Evolutionary conservation across 805 yeast species (phyloP).

Genomic region (Spathaspora arborariae): DNA sequence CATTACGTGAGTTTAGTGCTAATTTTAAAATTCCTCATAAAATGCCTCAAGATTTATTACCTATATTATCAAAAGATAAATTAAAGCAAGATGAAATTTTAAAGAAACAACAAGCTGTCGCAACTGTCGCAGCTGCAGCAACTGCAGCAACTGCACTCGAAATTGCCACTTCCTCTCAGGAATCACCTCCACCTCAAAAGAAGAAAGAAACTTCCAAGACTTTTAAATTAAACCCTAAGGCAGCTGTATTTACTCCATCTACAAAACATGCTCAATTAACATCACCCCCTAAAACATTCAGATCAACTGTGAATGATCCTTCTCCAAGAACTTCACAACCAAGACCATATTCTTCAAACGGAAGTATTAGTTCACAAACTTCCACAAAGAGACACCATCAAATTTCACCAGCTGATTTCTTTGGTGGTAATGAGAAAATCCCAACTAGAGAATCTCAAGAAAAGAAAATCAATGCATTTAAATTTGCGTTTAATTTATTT

Average conservation of each 20-base stretch:
- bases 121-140: slow-evolving; percentile 9
- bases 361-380: slow-evolving; percentile 11
- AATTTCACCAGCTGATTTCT: slow-evolving; percentile 39
- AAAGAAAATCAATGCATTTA: slow-evolving; percentile 34
- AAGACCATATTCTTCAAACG: slow-evolving; percentile 27
- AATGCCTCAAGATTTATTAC: slow-evolving; percentile 60
- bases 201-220: slow-evolving; percentile 54
- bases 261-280: slow-evolving; percentile 16
- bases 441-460: slow-evolving; percentile 37
- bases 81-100: slow-evolving; percentile 59
- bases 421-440: slow-evolving; percentile 35
- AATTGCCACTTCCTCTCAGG: slow-evolving; percentile 8
- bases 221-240: slow-evolving; percentile 68
- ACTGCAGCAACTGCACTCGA: background rate
- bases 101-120: slow-evolving; percentile 38
- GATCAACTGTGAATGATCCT: slow-evolving; percentile 23
- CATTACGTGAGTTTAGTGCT: slow-evolving; percentile 74
- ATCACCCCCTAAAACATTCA: slow-evolving; percentile 24
- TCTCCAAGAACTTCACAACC: slow-evolving; percentile 32
- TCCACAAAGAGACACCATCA: slow-evolving; percentile 31
- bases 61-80: slow-evolving; percentile 66
- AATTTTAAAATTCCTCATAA: slow-evolving; percentile 69
- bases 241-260: slow-evolving; percentile 60
- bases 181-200: slow-evolving; percentile 6
- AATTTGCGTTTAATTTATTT: slow-evolving; percentile 50